Conservation (phyloP, 2,329 filamentous ascomycete genomes). For the Ustulina deusta region DNA sequence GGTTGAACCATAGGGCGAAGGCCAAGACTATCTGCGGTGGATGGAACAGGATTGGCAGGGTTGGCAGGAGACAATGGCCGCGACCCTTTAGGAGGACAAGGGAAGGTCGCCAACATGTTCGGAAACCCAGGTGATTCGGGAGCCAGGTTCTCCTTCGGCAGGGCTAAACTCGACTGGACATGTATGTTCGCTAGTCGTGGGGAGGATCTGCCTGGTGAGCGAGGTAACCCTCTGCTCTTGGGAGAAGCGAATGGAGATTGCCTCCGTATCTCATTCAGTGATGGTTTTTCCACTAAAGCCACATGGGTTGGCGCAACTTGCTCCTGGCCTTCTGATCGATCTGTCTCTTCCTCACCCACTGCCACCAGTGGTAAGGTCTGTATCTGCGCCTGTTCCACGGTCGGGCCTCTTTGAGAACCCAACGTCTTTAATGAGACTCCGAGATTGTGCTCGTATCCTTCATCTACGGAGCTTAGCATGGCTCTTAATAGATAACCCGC, state of each 20-base stretch:
- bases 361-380: constrained; percentile 10
- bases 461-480: constrained; percentile 29
- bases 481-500: constrained; percentile 25
- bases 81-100: constrained; percentile 45
- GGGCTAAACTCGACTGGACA: constrained; percentile 35
- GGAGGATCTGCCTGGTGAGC: constrained; percentile 5
- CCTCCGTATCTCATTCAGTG: background rate
- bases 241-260: constrained; percentile 10
- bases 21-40: constrained; percentile 19
- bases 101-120: constrained; percentile 49
- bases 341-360: constrained; percentile 11
- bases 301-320: background rate
- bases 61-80: constrained; percentile 42
- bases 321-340: background rate
- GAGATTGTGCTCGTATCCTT: constrained; percentile 12
- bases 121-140: constrained; percentile 50
- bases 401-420: background rate
- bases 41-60: constrained; percentile 35
- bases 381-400: constrained; percentile 14
- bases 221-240: background rate
- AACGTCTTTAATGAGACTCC: constrained; percentile 8
- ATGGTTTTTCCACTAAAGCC: background rate
- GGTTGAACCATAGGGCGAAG: constrained; percentile 35
- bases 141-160: constrained; percentile 39
- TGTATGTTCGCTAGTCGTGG: constrained; percentile 30